Evolutionary conservation across 257 asterid species (phyloP).

Genomic region (Scutellaria barbata): DNA sequence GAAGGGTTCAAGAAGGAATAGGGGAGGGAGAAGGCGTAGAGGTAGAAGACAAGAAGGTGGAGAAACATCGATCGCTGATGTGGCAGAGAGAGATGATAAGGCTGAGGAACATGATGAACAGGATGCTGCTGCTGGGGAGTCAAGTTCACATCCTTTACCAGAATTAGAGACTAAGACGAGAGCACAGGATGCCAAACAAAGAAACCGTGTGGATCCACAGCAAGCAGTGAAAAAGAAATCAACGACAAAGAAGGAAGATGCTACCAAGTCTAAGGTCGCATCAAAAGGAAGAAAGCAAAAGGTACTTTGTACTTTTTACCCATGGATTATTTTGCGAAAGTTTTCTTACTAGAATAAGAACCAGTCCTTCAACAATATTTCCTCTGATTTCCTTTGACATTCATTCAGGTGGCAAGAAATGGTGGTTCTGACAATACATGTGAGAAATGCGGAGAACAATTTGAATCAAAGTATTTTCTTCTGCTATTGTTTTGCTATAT

Average conservation of each 20-base stretch:
- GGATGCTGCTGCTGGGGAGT: conserved; percentile 48
- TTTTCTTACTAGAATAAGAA: background rate
- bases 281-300: conserved; percentile 79
- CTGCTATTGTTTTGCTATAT: conserved; percentile 2
- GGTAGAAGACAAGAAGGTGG: conserved; percentile 53
- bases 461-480: conserved; percentile 65
- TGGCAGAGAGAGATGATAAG: conserved; percentile 36
- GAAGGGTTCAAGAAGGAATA: conserved; percentile 67
- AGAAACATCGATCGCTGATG: conserved; percentile 40
- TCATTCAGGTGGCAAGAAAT: conserved; percentile 51
- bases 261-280: conserved; percentile 53
- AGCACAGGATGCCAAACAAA: conserved; percentile 48
- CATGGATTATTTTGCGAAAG: background rate
- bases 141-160: conserved; percentile 44
- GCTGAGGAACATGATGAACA: conserved; percentile 42
- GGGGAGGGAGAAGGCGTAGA: conserved; percentile 69
- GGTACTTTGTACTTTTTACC: conserved; percentile 48
- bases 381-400: conserved; percentile 25
- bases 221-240: conserved; percentile 50
- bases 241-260: conserved; percentile 58
- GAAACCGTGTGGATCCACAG: conserved; percentile 44
- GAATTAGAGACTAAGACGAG: conserved; percentile 44
- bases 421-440: conserved; percentile 57
- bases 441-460: conserved; percentile 82
- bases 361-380: conserved; percentile 6